phyloP scores from a whole-genome alignment of 108 stramenopile species.

The Nitzschia inconspicua region DNA sequence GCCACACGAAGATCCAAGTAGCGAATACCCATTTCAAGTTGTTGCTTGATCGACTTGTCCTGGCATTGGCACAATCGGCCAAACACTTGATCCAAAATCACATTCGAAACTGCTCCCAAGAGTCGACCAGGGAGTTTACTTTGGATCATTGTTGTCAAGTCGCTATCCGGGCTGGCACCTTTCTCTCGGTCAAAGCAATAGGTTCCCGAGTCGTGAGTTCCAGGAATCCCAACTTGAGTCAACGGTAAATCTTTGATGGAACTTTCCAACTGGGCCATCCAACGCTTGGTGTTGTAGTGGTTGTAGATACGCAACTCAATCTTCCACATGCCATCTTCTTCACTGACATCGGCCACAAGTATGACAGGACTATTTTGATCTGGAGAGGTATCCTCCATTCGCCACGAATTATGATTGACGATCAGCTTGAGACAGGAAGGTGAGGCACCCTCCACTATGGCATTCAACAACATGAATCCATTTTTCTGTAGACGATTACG shows the following conservation, averaged over 20 bases:
- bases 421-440: not conserved
- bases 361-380: constrained; percentile 1
- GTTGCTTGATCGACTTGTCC: constrained; percentile 8
- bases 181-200: constrained; percentile 18
- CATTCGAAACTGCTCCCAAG: constrained; percentile 14
- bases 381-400: not conserved
- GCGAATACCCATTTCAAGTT: constrained; percentile 24
- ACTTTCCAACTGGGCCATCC: constrained; percentile 26
- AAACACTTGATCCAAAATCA: constrained; percentile 15
- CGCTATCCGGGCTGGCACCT: constrained; percentile 29
- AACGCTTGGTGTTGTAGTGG: constrained; percentile 13
- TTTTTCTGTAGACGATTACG: constrained; percentile 21
- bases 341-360: constrained; percentile 16
- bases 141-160: constrained; percentile 22
- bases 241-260: constrained; percentile 11
- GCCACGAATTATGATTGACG: constrained; percentile 22
- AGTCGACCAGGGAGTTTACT: constrained; percentile 14
- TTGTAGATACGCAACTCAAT: constrained; percentile 31
- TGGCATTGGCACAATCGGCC: constrained; percentile 26
- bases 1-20: constrained; percentile 27
- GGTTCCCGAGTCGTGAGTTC: constrained; percentile 34
- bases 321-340: constrained; percentile 13
- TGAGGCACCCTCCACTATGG: constrained; percentile 1
- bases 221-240: constrained; percentile 23
- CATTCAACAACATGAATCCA: constrained; percentile 18